Conservation (phyloP, 495 filamentous ascomycete species). For the Penicillium paradoxum region DNA sequence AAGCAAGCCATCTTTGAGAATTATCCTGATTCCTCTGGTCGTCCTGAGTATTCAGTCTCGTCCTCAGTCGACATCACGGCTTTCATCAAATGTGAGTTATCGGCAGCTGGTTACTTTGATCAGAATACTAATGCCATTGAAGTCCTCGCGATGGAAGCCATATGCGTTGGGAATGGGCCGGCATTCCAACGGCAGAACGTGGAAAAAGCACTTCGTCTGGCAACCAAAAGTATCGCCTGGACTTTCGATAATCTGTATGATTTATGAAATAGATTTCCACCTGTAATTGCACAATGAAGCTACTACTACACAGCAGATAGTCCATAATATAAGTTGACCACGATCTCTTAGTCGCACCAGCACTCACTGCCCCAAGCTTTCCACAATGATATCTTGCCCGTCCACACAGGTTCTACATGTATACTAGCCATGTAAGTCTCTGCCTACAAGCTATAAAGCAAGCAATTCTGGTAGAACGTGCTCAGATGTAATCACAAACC, state of each 20-base stretch:
- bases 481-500: too few species aligned
- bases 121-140: conserved; percentile 7
- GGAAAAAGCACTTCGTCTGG: conserved; percentile 23
- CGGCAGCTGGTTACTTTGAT: not conserved
- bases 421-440: too few species aligned
- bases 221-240: conserved; percentile 23
- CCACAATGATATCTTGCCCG: too few species aligned
- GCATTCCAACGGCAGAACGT: conserved; percentile 24
- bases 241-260: not conserved
- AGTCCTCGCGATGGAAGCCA: conserved; percentile 18
- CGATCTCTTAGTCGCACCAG: too few species aligned
- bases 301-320: too few species aligned
- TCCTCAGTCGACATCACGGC: conserved; percentile 16
- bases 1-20: conserved; percentile 15
- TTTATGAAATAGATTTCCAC: not conserved
- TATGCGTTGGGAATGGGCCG: conserved; percentile 31
- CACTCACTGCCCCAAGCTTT: too few species aligned
- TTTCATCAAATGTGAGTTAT: conserved; percentile 26
- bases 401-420: too few species aligned
- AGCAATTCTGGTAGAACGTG: too few species aligned
- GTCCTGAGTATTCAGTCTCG: not conserved
- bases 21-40: not conserved
- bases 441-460: too few species aligned
- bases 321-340: too few species aligned
- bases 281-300: not conserved